These are phyloP conservation scores for Candida smagusa DNA, from an alignment of 1,139 yeast genomes.

Conservation along the genomic window DNA sequence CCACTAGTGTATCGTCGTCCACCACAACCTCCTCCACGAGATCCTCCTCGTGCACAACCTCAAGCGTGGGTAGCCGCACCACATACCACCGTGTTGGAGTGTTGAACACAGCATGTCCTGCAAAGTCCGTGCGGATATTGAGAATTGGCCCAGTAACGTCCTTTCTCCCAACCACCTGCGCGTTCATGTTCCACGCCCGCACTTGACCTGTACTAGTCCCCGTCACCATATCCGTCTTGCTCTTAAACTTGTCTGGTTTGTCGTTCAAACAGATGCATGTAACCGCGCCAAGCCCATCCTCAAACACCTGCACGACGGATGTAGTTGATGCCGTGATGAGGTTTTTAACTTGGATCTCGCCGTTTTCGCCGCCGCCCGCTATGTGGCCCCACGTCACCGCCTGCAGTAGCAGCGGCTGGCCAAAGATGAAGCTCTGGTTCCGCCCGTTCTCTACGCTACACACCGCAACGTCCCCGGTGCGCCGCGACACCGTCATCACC, in stretches of 20 bases:
- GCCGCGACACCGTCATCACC: slow-evolving; percentile 30
- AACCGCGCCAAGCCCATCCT: slow-evolving; percentile 14
- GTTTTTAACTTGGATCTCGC: slow-evolving; percentile 32
- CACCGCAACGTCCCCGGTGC: slow-evolving; percentile 35
- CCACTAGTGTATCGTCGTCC: slow-evolving; percentile 7
- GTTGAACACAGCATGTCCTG: slow-evolving; percentile 21
- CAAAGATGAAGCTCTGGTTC: slow-evolving; percentile 40
- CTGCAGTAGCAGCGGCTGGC: slow-evolving; percentile 26
- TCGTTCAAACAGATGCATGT: slow-evolving; percentile 22
- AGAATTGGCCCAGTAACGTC: slow-evolving; percentile 18
- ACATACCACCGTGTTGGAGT: slow-evolving; percentile 19
- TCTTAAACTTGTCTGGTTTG: slow-evolving; percentile 23
- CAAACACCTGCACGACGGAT: slow-evolving; percentile 19
- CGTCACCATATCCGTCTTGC: slow-evolving; percentile 25
- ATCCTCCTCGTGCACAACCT: slow-evolving; percentile 10
- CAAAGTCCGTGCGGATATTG: slow-evolving; percentile 32
- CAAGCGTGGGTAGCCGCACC: slow-evolving; percentile 18
- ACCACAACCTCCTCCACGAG: slow-evolving; percentile 13
- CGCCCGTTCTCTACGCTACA: slow-evolving; percentile 42
- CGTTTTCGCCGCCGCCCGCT: slow-evolving; percentile 26
- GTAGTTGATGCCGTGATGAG: slow-evolving; percentile 31
- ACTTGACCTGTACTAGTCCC: slow-evolving; percentile 26
- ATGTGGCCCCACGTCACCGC: slow-evolving; percentile 35
- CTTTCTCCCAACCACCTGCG: slow-evolving; percentile 16
- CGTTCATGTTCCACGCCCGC: slow-evolving; percentile 27